Conservation (phyloP, 257 asterid species). For the Solanum chilense region DNA sequence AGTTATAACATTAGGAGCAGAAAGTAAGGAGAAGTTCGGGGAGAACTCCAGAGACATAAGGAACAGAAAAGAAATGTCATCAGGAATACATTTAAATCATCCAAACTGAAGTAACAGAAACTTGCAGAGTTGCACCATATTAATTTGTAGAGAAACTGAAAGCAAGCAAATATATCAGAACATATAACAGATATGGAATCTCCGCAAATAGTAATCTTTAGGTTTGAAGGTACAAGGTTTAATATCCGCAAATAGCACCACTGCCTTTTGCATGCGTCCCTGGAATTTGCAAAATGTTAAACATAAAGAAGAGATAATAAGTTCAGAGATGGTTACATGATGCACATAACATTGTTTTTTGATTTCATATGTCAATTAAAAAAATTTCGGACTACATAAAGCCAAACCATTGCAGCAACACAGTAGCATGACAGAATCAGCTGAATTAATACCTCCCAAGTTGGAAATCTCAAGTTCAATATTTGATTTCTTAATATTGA, state of each 20-base stretch:
- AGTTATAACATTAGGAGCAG: neutral
- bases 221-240: neutral
- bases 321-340: neutral
- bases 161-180: neutral
- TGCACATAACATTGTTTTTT: neutral
- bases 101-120: neutral
- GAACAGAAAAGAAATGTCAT: neutral
- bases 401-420: neutral
- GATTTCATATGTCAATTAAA: neutral
- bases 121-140: neutral
- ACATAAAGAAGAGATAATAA: neutral
- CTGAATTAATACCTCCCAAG: constrained; percentile 32
- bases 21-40: neutral
- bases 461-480: constrained; percentile 10
- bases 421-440: neutral
- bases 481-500: neutral
- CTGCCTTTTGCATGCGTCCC: neutral
- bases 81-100: neutral
- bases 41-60: neutral
- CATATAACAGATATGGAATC: neutral
- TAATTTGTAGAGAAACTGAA: neutral
- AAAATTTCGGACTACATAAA: neutral
- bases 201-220: neutral
- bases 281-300: neutral
- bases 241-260: neutral